Conservation (phyloP, 768 basidiomycete species). For the Trametes sanguinea region DNA sequence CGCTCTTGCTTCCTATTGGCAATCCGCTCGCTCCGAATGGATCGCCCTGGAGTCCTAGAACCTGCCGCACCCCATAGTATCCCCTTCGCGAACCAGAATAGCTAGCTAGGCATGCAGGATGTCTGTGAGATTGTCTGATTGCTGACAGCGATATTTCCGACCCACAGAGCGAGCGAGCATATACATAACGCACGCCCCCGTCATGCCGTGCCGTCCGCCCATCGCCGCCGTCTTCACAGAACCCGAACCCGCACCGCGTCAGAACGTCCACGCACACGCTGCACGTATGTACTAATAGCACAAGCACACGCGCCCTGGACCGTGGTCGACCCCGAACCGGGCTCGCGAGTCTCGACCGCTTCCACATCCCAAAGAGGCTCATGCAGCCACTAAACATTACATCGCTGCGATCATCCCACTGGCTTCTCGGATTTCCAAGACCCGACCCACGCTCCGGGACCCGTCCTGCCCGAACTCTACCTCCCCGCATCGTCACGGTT, state of each 20-base stretch:
- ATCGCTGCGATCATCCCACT: neutral
- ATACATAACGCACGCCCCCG: neutral
- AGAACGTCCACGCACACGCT: too few relatives aligned
- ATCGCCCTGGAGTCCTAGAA: too few relatives aligned
- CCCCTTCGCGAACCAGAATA: too few relatives aligned
- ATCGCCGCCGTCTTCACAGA: constrained; percentile 3
- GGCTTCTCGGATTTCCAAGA: neutral
- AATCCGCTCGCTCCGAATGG: too few relatives aligned
- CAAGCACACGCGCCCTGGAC: neutral
- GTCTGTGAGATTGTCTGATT: neutral
- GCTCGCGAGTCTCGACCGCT: neutral
- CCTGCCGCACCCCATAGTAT: too few relatives aligned
- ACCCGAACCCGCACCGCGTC: neutral
- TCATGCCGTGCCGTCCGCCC: neutral
- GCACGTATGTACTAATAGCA: too few relatives aligned
- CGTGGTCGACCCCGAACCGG: neutral
- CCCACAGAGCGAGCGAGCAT: too few relatives aligned
- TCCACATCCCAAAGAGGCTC: constrained; percentile 3
- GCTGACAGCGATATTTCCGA: neutral
- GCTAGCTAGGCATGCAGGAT: too few relatives aligned
- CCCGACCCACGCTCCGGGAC: too few relatives aligned
- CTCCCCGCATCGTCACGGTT: too few relatives aligned
- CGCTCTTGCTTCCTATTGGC: too few relatives aligned
- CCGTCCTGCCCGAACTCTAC: too few relatives aligned
- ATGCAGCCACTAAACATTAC: neutral